These are phyloP conservation scores for Nemania sp. DNA, from an alignment of 2,329 filamentous ascomycete genomes.

Conservation along the genomic window DNA sequence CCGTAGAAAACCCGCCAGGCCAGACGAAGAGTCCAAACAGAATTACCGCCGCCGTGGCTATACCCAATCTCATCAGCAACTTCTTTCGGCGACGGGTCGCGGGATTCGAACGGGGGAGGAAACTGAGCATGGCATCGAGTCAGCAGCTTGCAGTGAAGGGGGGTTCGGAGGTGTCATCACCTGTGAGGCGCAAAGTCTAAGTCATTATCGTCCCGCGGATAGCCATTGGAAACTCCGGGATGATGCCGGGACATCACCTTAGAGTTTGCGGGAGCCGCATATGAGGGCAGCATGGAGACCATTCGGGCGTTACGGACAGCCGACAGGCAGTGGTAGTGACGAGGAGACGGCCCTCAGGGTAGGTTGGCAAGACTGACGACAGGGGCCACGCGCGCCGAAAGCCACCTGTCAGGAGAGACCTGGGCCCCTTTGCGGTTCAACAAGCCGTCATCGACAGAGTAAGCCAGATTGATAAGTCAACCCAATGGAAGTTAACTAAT, in stretches of 20 bases:
- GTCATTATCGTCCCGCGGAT: slow-evolving; percentile 74
- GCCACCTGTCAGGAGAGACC: slow-evolving; percentile 40
- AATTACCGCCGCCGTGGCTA: slow-evolving; percentile 68
- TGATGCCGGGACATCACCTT: slow-evolving; percentile 90
- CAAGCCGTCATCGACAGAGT: slow-evolving; percentile 38
- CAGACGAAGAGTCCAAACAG: slow-evolving; percentile 82
- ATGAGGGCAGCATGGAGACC: slow-evolving; percentile 74
- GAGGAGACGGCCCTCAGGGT: slow-evolving; percentile 10
- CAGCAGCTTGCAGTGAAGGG: slow-evolving; percentile 23
- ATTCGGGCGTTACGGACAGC: slow-evolving; percentile 55
- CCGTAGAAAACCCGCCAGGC: slow-evolving; percentile 71
- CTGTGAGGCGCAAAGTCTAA: slow-evolving; percentile 92
- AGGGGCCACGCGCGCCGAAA: slow-evolving; percentile 33
- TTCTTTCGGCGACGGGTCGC: slow-evolving; percentile 79
- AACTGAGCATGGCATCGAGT: slow-evolving; percentile 65
- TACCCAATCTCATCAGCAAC: slow-evolving; percentile 75
- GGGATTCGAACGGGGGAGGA: slow-evolving; percentile 82
- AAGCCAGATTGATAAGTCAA: slow-evolving; percentile 9
- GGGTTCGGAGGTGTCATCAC: slow-evolving; percentile 65
- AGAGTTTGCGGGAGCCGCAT: slow-evolving; percentile 63
- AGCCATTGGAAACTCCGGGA: slow-evolving; percentile 84
- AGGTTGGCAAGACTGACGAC: slow-evolving; percentile 29
- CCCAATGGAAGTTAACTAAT: no score
- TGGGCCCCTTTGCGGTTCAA: slow-evolving; percentile 37
- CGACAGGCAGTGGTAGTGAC: slow-evolving; percentile 21